Conservation (phyloP, 2,329 filamentous ascomycete species). For the Cladophialophora chaetospira region DNA sequence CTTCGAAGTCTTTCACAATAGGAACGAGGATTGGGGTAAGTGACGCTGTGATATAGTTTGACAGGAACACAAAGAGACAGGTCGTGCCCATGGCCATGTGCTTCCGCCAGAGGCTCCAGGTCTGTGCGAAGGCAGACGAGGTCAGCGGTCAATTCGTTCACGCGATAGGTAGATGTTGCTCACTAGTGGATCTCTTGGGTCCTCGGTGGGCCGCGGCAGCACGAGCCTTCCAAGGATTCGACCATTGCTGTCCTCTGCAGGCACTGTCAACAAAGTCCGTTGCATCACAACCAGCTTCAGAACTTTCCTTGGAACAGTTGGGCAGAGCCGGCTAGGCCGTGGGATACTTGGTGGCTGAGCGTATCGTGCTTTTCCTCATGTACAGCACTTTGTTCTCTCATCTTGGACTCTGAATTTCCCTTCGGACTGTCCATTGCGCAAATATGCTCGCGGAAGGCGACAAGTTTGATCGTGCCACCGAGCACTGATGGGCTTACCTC, state of each 20-base stretch:
- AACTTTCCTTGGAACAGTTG: too few relatives aligned
- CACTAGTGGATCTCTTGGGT: slow-evolving; percentile 16
- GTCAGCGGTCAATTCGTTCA: neutral
- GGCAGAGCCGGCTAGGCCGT: too few relatives aligned
- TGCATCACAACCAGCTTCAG: too few relatives aligned
- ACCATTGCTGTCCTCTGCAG: slow-evolving; percentile 14
- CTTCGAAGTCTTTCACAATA: slow-evolving; percentile 10
- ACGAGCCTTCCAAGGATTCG: slow-evolving; percentile 2
- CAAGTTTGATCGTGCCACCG: too few relatives aligned
- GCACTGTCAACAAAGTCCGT: too few relatives aligned
- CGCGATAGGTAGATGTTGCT: neutral
- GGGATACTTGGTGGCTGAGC: too few relatives aligned
- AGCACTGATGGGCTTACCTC: too few relatives aligned
- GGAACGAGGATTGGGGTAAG: slow-evolving; percentile 13
- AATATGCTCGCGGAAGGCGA: too few relatives aligned
- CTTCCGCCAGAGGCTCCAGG: slow-evolving; percentile 14
- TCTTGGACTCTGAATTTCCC: too few relatives aligned
- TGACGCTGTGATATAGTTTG: slow-evolving; percentile 12
- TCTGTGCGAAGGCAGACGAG: neutral
- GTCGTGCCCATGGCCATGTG: neutral
- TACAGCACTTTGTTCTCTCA: too few relatives aligned
- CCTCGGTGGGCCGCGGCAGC: slow-evolving; percentile 16
- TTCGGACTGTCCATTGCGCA: too few relatives aligned
- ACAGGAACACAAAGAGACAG: slow-evolving; percentile 21
- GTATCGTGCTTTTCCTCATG: too few relatives aligned